Evolutionary conservation across 768 basidiomycete genomes (phyloP).

Genomic region (Hygrophorus pudorinus): DNA sequence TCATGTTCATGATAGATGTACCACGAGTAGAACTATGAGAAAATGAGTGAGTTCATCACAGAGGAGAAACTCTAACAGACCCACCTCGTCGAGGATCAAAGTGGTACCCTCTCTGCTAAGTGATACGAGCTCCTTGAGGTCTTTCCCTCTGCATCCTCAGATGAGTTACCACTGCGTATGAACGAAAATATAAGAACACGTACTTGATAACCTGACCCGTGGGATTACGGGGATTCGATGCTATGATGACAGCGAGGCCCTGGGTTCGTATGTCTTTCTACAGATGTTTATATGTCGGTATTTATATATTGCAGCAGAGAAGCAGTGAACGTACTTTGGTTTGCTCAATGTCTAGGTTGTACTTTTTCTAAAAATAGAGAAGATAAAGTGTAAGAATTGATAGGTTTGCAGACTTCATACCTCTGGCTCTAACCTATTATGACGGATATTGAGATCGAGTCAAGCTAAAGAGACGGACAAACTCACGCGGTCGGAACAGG

Average conservation of each 20-base stretch:
- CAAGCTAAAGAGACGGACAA: not conserved
- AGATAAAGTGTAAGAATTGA: constrained; percentile 11
- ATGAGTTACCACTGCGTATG: constrained; percentile 2
- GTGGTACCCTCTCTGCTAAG: constrained; percentile 74
- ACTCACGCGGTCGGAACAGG: constrained; percentile 84
- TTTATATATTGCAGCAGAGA: not conserved
- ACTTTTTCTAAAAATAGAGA: constrained; percentile 41
- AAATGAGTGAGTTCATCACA: constrained; percentile 1
- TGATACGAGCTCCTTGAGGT: constrained; percentile 70
- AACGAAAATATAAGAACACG: constrained; percentile 4
- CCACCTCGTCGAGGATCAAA: constrained; percentile 73
- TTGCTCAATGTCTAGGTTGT: constrained; percentile 70
- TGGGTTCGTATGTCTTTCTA: constrained; percentile 76
- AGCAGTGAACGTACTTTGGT: constrained; percentile 46
- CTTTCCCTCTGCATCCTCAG: constrained; percentile 44
- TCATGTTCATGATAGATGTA: constrained; percentile 82
- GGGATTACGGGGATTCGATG: constrained; percentile 94
- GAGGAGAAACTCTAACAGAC: constrained; percentile 2
- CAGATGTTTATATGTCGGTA: constrained; percentile 22
- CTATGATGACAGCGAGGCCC: constrained; percentile 76
- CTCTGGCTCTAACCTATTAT: constrained; percentile 34
- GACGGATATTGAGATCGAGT: constrained; percentile 3
- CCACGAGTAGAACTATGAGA: constrained; percentile 81
- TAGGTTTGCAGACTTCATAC: constrained; percentile 6
- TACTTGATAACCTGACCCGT: constrained; percentile 78